Evolutionary conservation across 208 protist species (phyloP).

Genomic region (Crithidia expoeki): DNA sequence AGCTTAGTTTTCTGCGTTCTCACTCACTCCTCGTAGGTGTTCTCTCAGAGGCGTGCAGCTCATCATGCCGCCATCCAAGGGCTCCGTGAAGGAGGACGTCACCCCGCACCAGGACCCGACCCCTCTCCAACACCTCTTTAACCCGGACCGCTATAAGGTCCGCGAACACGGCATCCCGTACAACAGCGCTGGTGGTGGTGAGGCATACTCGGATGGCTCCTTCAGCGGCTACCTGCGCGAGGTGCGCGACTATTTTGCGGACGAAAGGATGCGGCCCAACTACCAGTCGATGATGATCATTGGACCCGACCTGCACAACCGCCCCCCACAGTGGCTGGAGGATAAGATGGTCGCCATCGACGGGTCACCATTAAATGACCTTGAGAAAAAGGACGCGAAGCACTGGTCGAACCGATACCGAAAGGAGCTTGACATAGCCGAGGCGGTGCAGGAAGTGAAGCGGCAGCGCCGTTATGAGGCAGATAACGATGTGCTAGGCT

Average conservation of each 20-base stretch:
- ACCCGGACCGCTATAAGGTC: background rate
- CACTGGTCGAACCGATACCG: slow-evolving; percentile 66
- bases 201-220: slow-evolving; percentile 19
- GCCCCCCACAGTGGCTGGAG: slow-evolving; percentile 79
- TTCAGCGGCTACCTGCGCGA: slow-evolving; percentile 2
- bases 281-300: slow-evolving; percentile 18
- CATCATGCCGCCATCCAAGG: slow-evolving; percentile 23
- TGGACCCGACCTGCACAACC: slow-evolving; percentile 57
- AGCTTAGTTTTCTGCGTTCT: too few relatives aligned
- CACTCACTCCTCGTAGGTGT: background rate
- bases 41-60: too few relatives aligned
- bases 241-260: slow-evolving; percentile 29
- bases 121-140: background rate
- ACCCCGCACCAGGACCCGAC: background rate
- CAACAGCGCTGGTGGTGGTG: slow-evolving; percentile 37
- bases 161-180: slow-evolving; percentile 20
- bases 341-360: slow-evolving; percentile 81
- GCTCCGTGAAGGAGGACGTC: slow-evolving; percentile 14
- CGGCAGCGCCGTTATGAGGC: slow-evolving; percentile 49
- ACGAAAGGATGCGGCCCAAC: slow-evolving; percentile 26
- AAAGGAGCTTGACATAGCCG: slow-evolving; percentile 74
- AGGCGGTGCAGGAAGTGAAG: slow-evolving; percentile 73
- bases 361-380: slow-evolving; percentile 63
- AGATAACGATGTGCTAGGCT: slow-evolving; percentile 66
- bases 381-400: slow-evolving; percentile 29